Percentiles rank a stretch among this genome's conserved stretches.
Evolutionary conservation across 169 alveolate genomes (phyloP).

Genomic region (Babesia gibsoni): DNA sequence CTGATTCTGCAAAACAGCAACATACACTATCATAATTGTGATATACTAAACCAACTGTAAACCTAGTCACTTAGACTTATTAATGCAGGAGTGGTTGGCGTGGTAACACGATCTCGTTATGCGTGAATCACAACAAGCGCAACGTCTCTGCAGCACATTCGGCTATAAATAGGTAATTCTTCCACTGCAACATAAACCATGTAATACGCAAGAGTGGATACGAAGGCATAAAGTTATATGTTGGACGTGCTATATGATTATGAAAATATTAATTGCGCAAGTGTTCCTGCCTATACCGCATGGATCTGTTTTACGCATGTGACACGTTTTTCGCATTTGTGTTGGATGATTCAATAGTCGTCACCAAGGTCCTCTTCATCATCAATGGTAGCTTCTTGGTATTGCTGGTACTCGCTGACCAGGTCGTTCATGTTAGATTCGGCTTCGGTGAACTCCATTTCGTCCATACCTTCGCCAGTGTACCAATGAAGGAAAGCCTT

Average conservation of each 20-base stretch:
- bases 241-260: too few species aligned
- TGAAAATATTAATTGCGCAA: conserved; percentile 5
- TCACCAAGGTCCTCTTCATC: conserved; percentile 90
- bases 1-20: conserved; percentile 1
- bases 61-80: too few species aligned
- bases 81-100: too few species aligned
- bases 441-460: conserved; percentile 99
- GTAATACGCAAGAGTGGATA: too few species aligned
- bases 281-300: conserved; percentile 33
- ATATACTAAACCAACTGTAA: too few species aligned
- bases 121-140: too few species aligned
- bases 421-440: conserved; percentile 97
- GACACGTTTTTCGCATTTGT: background rate
- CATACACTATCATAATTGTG: too few species aligned
- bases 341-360: background rate
- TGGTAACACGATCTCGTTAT: too few species aligned
- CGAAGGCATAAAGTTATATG: too few species aligned
- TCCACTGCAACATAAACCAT: too few species aligned
- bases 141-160: too few species aligned
- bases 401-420: conserved; percentile 97
- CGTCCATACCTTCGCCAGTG: conserved; percentile 99
- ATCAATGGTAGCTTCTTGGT: conserved; percentile 96
- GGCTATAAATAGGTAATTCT: too few species aligned
- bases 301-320: conserved; percentile 26
- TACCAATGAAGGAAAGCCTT: conserved; percentile 98